phyloP scores from a whole-genome alignment of 202 grass and related monocot genomes.

The Zoysia matrella region DNA sequence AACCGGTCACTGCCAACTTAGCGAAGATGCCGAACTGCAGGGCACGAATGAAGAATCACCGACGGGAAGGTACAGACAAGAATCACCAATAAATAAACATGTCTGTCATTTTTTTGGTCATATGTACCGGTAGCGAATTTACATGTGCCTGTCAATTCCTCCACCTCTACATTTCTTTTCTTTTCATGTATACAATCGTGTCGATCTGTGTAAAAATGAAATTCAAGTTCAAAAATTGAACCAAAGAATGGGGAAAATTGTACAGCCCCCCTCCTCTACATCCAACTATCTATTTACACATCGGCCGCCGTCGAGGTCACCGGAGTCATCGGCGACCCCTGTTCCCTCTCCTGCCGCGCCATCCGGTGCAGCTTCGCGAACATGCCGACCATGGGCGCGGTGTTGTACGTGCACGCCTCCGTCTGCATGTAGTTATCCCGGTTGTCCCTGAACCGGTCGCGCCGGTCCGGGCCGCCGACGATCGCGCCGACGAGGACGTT shows the following conservation, averaged over 20 bases:
- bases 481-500: slow-evolving; percentile 82
- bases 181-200: slow-evolving; percentile 43
- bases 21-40: slow-evolving; percentile 27
- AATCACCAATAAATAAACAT: slow-evolving; percentile 31
- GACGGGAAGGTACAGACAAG: slow-evolving; percentile 2
- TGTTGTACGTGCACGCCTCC: slow-evolving; percentile 80
- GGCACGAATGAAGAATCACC: slow-evolving; percentile 10
- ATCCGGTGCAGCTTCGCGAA: slow-evolving; percentile 78
- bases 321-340: background rate
- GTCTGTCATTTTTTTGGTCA: background rate
- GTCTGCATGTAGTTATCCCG: slow-evolving; percentile 22
- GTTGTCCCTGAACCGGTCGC: slow-evolving; percentile 74
- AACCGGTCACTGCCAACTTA: background rate
- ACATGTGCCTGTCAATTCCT: slow-evolving; percentile 48
- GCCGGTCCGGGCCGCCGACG: slow-evolving; percentile 64
- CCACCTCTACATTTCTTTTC: slow-evolving; percentile 5
- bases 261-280: slow-evolving; percentile 51
- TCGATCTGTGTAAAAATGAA: slow-evolving; percentile 42
- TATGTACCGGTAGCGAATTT: slow-evolving; percentile 58
- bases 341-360: slow-evolving; percentile 28
- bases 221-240: slow-evolving; percentile 46
- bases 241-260: slow-evolving; percentile 75
- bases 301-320: slow-evolving; percentile 17
- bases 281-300: slow-evolving; percentile 65
- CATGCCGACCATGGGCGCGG: slow-evolving; percentile 87